Percentiles rank a stretch among this genome's conserved stretches.
Conservation (phyloP, 2,329 filamentous ascomycete species). For the Monilinia fructigena region DNA sequence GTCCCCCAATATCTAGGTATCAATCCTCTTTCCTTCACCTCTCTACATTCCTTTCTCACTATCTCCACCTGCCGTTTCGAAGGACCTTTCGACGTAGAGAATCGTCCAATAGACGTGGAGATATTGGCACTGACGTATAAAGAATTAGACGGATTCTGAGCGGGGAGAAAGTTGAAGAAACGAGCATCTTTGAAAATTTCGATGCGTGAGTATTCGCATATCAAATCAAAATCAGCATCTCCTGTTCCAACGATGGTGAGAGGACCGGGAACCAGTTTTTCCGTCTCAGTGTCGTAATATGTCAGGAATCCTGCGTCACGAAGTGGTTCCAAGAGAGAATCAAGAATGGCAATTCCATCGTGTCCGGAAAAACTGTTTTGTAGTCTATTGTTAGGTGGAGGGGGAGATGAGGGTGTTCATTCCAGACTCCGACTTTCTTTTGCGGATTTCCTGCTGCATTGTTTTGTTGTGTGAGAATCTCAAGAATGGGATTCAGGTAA, state of each 20-base stretch:
- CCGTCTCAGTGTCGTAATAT: slow-evolving; percentile 42
- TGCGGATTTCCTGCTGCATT: slow-evolving; percentile 15
- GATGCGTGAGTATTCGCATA: slow-evolving; percentile 40
- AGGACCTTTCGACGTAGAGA: slow-evolving; percentile 19
- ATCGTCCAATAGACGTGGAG: slow-evolving; percentile 24
- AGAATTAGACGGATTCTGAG: slow-evolving; percentile 30
- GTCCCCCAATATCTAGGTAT: slow-evolving; percentile 47
- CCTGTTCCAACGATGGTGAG: slow-evolving; percentile 53
- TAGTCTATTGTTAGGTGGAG: slow-evolving; percentile 51
- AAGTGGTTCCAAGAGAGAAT: slow-evolving; percentile 45
- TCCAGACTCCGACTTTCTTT: slow-evolving; percentile 30
- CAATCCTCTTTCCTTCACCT: slow-evolving; percentile 43
- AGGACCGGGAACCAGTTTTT: slow-evolving; percentile 39
- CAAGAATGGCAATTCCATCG: slow-evolving; percentile 42
- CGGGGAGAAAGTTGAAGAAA: slow-evolving; percentile 33
- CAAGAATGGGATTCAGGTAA: slow-evolving; percentile 59
- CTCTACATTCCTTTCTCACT: slow-evolving; percentile 33
- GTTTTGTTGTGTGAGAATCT: slow-evolving; percentile 54
- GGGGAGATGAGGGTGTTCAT: slow-evolving; percentile 24
- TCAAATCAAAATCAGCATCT: slow-evolving; percentile 44
- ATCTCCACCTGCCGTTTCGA: slow-evolving; percentile 31
- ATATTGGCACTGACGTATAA: slow-evolving; percentile 34
- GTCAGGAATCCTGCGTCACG: slow-evolving; percentile 43
- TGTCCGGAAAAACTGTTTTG: slow-evolving; percentile 42
- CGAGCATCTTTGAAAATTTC: slow-evolving; percentile 52